These are phyloP conservation scores for Pseudogymnoascus sp. DNA, from an alignment of 2,329 filamentous ascomycete species.

Conservation along the genomic window DNA sequence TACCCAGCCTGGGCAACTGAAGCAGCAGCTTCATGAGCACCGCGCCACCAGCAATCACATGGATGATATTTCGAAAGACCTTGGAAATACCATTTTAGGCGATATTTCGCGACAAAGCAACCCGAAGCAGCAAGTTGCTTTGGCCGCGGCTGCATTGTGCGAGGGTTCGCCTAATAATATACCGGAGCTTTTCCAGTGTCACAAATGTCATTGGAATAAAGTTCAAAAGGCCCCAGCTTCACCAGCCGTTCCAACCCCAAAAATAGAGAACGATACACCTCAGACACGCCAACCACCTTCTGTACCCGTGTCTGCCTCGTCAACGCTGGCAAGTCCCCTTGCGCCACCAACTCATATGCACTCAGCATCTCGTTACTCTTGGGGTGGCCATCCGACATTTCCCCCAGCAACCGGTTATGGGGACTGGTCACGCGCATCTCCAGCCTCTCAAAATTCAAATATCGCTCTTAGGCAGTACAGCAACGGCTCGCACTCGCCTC, in stretches of 20 bases:
- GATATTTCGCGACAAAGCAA: background rate
- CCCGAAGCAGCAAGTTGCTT: constrained; percentile 21
- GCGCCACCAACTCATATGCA: constrained; percentile 25
- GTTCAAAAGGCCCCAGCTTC: constrained; percentile 22
- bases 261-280: constrained; percentile 16
- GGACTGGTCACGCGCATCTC: constrained; percentile 46
- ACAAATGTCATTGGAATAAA: constrained; percentile 60
- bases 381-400: constrained; percentile 31
- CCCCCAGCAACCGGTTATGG: constrained; percentile 33
- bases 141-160: constrained; percentile 28
- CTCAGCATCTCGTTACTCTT: constrained; percentile 25
- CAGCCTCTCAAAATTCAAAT: constrained; percentile 35
- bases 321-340: constrained; percentile 25
- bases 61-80: constrained; percentile 2
- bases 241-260: constrained; percentile 12
- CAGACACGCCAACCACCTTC: constrained; percentile 16
- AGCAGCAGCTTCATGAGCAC: constrained; percentile 49
- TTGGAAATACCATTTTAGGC: background rate
- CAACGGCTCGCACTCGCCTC: constrained; percentile 37
- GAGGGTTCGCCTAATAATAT: constrained; percentile 21
- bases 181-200: constrained; percentile 53
- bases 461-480: constrained; percentile 40
- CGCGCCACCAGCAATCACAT: background rate
- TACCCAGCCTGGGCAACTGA: background rate
- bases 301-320: constrained; percentile 13